Evolutionary conservation across 2,329 filamentous ascomycete genomes (phyloP).

Genomic region (Trichoderma afroharzianum): DNA sequence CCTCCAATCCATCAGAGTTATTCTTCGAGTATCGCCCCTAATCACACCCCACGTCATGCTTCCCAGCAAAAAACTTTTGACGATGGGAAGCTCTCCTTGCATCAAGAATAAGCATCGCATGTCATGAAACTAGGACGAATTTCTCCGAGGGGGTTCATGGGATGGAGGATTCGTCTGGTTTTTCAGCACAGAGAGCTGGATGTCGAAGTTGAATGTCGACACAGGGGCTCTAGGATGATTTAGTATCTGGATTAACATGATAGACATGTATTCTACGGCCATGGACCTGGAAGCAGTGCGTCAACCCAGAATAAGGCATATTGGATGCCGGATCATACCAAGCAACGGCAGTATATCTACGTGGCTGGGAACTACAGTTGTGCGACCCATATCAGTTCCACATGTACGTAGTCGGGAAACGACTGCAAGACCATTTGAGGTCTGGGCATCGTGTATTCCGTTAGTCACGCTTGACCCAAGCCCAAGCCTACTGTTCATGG

Average conservation of each 20-base stretch:
- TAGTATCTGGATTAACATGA: background rate
- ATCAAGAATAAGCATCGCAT: background rate
- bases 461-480: background rate
- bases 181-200: background rate
- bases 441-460: background rate
- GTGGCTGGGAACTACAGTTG: background rate
- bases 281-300: background rate
- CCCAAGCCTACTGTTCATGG: background rate
- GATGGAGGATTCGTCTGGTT: background rate
- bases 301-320: background rate
- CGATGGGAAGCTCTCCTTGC: background rate
- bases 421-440: background rate
- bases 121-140: background rate
- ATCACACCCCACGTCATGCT: slow-evolving; percentile 42
- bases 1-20: slow-evolving; percentile 39
- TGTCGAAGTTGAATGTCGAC: background rate
- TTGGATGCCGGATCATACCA: background rate
- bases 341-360: background rate
- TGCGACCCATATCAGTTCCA: background rate
- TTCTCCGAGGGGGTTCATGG: background rate
- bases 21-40: slow-evolving; percentile 38
- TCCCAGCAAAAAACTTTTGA: slow-evolving; percentile 20
- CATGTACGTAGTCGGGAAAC: background rate
- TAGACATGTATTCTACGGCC: background rate
- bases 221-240: background rate